Evolutionary conservation across 345 rosid genomes (phyloP).

Genomic region (Orychophragmus violaceus): DNA sequence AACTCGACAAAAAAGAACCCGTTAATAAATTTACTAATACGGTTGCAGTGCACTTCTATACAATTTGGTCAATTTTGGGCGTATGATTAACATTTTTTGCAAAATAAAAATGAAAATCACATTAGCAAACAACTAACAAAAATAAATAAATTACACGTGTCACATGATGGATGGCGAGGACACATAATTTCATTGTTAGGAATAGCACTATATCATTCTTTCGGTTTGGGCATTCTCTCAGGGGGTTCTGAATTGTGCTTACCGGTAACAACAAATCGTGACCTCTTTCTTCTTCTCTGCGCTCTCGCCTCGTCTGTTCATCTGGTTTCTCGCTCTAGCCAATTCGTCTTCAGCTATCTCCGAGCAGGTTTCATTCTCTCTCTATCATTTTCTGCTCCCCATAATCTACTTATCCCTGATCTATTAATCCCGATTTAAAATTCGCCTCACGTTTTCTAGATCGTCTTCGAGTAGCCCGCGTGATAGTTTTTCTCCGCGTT

Average conservation of each 20-base stretch:
- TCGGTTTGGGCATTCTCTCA: background rate
- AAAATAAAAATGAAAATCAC: no score
- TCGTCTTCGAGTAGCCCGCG: conserved; percentile 4
- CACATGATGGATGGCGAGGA: background rate
- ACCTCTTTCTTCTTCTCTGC: conserved; percentile 5
- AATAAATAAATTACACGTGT: no score
- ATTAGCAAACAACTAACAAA: background rate
- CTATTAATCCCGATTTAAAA: background rate
- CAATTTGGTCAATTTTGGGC: no score
- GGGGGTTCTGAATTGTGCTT: background rate
- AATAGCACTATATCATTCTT: background rate
- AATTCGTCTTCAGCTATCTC: background rate
- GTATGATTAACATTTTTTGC: no score
- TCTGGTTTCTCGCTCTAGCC: background rate
- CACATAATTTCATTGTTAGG: conserved; percentile 19
- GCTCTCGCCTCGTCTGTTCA: background rate
- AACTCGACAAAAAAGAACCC: no score
- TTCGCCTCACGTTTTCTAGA: conserved; percentile 3
- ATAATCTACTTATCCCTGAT: no score
- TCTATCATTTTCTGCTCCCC: background rate
- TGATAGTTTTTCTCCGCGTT: conserved; percentile 1
- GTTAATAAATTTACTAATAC: no score
- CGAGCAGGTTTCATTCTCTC: background rate
- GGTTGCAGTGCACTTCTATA: no score
- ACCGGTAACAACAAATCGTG: conserved; percentile 9